phyloP scores from a whole-genome alignment of 768 basidiomycete genomes.

The Agrocybe chaxingu region DNA sequence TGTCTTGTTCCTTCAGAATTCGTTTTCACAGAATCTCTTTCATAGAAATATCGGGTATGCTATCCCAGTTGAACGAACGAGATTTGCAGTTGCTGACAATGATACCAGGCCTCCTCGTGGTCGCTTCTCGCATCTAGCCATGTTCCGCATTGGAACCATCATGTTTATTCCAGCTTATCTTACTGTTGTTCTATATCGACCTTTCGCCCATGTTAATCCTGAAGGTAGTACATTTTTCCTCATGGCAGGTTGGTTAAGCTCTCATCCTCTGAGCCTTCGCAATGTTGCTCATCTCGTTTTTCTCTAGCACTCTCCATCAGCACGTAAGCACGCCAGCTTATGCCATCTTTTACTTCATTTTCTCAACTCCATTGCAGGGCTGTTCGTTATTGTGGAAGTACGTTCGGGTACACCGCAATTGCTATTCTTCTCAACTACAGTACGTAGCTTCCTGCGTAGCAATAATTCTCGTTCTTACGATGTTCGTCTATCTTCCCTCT shows the following conservation, averaged over 20 bases:
- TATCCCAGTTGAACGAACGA: too few relatives aligned
- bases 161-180: conserved; percentile 91
- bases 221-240: conserved; percentile 75
- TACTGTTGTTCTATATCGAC: conserved; percentile 70
- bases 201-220: conserved; percentile 58
- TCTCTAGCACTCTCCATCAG: conserved; percentile 64
- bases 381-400: conserved; percentile 81
- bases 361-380: conserved; percentile 46
- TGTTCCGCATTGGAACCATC: conserved; percentile 86
- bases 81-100: too few relatives aligned
- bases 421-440: conserved; percentile 87
- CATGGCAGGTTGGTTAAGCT: conserved; percentile 63
- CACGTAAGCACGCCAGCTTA: conserved; percentile 56
- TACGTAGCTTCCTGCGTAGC: conserved; percentile 23
- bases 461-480: conserved; percentile 1
- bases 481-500: conserved; percentile 8
- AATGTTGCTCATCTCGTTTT: conserved; percentile 6
- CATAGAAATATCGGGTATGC: conserved; percentile 62
- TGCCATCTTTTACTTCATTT: neutral
- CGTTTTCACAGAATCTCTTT: neutral
- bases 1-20: neutral
- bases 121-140: conserved; percentile 79
- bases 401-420: conserved; percentile 88
- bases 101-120: conserved; percentile 67
- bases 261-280: conserved; percentile 2